Percentiles rank a stretch among this genome's conserved stretches.
These are phyloP conservation scores for Schwanniomyces pseudopolymorphus DNA, from an alignment of 805 yeast species.

Conservation along the genomic window DNA sequence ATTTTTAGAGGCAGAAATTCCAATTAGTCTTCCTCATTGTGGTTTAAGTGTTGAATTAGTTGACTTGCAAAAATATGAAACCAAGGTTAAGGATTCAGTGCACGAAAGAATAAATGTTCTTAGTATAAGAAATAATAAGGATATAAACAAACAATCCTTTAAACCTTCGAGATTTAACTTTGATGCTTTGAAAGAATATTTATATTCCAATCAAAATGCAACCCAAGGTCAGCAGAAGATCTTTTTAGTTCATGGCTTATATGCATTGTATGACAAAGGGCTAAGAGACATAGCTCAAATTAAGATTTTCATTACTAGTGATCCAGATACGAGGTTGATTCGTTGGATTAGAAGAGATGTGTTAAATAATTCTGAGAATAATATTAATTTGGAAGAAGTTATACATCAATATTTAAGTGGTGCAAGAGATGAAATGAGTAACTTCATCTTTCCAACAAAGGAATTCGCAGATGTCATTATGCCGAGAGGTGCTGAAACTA, in stretches of 20 bases:
- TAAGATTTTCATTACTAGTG: constrained; percentile 77
- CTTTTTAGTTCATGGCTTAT: constrained; percentile 67
- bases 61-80: constrained; percentile 44
- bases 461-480: constrained; percentile 72
- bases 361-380: constrained; percentile 9
- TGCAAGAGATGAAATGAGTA: constrained; percentile 66
- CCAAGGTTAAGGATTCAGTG: constrained; percentile 19
- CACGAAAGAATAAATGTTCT: constrained; percentile 26
- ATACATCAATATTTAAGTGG: constrained; percentile 49
- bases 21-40: constrained; percentile 8
- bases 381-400: constrained; percentile 31
- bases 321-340: constrained; percentile 80
- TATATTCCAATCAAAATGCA: constrained; percentile 9
- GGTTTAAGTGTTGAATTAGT: constrained; percentile 29
- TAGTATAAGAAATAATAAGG: constrained; percentile 22
- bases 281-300: constrained; percentile 58
- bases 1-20: constrained; percentile 32
- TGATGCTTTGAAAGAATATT: constrained; percentile 18
- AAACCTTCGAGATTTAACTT: constrained; percentile 47
- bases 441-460: constrained; percentile 66
- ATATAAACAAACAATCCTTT: constrained; percentile 12
- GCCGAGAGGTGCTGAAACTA: constrained; percentile 65
- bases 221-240: constrained; percentile 23
- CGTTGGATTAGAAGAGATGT: constrained; percentile 64
- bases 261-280: constrained; percentile 67